phyloP scores from a whole-genome alignment of 2,329 filamentous ascomycete genomes.

The Beauveria australis region DNA sequence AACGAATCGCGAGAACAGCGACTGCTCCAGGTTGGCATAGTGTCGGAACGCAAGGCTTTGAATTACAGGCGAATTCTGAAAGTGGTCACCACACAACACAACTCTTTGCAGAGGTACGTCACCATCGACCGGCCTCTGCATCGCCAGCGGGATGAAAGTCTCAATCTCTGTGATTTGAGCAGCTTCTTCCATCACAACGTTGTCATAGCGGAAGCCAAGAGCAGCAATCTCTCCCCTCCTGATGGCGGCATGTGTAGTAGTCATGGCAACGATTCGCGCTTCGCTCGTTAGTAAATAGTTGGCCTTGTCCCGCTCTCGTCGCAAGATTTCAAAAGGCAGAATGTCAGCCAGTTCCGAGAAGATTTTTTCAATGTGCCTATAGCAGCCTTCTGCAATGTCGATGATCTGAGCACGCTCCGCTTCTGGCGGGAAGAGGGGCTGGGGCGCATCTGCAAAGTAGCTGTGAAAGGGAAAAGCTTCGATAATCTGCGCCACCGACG shows the following conservation, averaged over 20 bases:
- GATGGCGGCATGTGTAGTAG: constrained; percentile 95
- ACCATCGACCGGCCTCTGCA: constrained; percentile 72
- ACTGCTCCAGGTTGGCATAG: constrained; percentile 94
- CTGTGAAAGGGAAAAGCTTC: constrained; percentile 76
- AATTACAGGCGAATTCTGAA: constrained; percentile 93
- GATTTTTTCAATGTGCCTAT: constrained; percentile 79
- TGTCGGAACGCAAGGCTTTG: constrained; percentile 91
- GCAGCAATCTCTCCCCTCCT: constrained; percentile 80
- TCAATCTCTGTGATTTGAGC: constrained; percentile 97
- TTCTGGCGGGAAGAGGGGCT: constrained; percentile 68
- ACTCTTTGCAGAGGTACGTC: constrained; percentile 75
- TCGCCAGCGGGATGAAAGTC: constrained; percentile 88
- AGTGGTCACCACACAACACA: constrained; percentile 88
- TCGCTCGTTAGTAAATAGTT: constrained; percentile 94
- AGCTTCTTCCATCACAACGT: constrained; percentile 96
- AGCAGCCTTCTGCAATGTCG: constrained; percentile 76
- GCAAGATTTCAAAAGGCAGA: constrained; percentile 87
- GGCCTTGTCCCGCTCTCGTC: constrained; percentile 81
- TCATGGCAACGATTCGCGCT: constrained; percentile 98
- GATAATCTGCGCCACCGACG: constrained; percentile 54
- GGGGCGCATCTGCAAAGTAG: constrained; percentile 82
- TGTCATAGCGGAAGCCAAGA: constrained; percentile 96
- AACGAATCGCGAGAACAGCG: constrained; percentile 83
- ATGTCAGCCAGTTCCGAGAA: constrained; percentile 91
- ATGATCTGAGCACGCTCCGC: constrained; percentile 58